phyloP scores from a whole-genome alignment of 331 rosid genomes.

The Ulmus americana region DNA sequence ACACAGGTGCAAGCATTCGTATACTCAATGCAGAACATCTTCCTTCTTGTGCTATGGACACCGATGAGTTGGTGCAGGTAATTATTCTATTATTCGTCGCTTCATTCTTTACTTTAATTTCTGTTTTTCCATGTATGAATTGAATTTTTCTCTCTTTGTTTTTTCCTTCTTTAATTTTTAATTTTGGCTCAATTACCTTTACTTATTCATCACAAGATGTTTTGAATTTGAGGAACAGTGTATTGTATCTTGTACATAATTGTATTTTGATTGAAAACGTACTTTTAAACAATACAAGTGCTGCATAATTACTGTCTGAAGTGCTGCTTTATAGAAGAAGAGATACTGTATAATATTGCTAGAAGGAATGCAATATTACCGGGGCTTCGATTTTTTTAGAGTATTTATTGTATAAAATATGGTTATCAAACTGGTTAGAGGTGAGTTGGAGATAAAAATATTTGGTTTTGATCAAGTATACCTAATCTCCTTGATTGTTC shows the following conservation, averaged over 20 bases:
- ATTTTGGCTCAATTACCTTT: no score
- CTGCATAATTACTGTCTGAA: no score
- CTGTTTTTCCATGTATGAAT: neutral
- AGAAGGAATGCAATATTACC: no score
- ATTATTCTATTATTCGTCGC: neutral
- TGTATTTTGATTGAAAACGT: no score
- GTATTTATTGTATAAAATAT: neutral
- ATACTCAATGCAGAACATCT: conserved; percentile 33
- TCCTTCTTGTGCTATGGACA: conserved; percentile 32
- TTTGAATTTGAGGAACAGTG: neutral
- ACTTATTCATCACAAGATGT: neutral
- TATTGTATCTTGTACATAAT: no score
- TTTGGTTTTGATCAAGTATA: neutral
- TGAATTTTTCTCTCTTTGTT: no score
- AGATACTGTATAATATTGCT: no score
- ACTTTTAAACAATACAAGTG: no score
- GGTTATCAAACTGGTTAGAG: neutral
- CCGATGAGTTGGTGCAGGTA: conserved; percentile 39
- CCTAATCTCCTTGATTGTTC: neutral
- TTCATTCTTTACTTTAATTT: neutral
- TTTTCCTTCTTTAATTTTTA: no score
- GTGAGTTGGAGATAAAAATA: neutral
- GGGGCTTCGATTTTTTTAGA: neutral
- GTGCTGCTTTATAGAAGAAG: no score
- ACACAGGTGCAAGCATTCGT: conserved; percentile 33